Evolutionary conservation across 2,329 filamentous ascomycete genomes (phyloP), one percentile per base, ranked within the genome.

Genomic region (Venturia nashicola): DNA sequence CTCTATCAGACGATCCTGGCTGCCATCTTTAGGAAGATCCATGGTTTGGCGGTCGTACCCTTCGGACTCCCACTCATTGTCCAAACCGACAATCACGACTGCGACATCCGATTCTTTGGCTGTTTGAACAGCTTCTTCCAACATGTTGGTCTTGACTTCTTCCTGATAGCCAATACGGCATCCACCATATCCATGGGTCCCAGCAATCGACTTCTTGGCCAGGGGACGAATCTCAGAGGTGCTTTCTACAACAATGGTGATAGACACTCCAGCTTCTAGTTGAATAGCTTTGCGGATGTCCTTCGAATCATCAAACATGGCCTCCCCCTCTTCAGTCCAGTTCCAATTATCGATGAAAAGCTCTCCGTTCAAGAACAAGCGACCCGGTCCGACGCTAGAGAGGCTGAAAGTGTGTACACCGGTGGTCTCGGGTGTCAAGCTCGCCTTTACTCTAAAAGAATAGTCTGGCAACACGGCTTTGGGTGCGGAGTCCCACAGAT

Each of bases 21-120:
- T 82, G 20, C 83, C 82, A 44, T 76, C 67, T 65, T 75, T 76
- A 4, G 83, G 83, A 11, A 86, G 75, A 67, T 84, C 82, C 81
- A 86, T 85, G 14, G 78, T 82, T 67, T 82, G 78, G 54, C 86
- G 80, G 70, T 89, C 86, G 46, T 83, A 80, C 32, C 86, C 86
- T 70, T 89, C 87, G 1, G 86, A 88, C 70, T 90, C 87, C 86
- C 86, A 90, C 71, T 90, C 87, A 6, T 83, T 83, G 70, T 91
- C 92, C 59, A 94, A 80, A 1, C 90, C 90, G 1, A 86, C 86
- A 70, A 89, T 89, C 63, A 94, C 79, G 66, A 94, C 81, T 59
- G 92, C 90, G 70, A 92, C 87, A 64, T 93, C 89, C 1, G 86
- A 86, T 51, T 83, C 80, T 71, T 80, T 82, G 39, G 90, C 90